phyloP scores from a whole-genome alignment of 2,329 filamentous ascomycete genomes.

The Trichoderma semiorbis region DNA sequence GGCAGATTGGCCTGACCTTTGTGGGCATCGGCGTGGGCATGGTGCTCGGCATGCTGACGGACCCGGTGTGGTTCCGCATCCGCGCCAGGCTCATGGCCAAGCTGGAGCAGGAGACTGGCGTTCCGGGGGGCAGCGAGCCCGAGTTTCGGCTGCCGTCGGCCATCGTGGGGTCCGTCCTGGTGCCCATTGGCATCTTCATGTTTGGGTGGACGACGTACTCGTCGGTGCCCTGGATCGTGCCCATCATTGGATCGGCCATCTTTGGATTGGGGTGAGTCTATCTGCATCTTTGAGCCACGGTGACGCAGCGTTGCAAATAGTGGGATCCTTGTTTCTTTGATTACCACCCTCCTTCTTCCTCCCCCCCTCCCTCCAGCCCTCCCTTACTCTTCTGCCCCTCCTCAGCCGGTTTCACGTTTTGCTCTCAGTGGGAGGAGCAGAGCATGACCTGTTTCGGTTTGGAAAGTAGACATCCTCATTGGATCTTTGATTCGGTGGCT shows the following conservation, averaged over 20 bases:
- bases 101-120: conserved; percentile 48
- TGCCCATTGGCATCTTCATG: conserved; percentile 79
- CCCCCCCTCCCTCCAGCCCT: not conserved
- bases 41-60: conserved; percentile 57
- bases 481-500: conserved; percentile 23
- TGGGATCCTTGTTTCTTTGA: conserved; percentile 4
- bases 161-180: conserved; percentile 70
- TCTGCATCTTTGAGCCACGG: conserved; percentile 15
- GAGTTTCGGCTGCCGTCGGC: conserved; percentile 80
- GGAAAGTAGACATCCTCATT: not conserved
- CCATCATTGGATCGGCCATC: conserved; percentile 67
- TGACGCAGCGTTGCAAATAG: conserved; percentile 19
- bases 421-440: not conserved
- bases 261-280: conserved; percentile 66
- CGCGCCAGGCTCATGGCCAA: conserved; percentile 55
- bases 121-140: conserved; percentile 65
- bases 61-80: conserved; percentile 63
- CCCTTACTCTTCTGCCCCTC: too few relatives aligned
- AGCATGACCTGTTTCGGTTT: not conserved
- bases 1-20: conserved; percentile 78
- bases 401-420: not conserved
- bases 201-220: conserved; percentile 83
- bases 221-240: conserved; percentile 71
- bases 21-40: conserved; percentile 68
- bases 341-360: not conserved